Evolutionary conservation across 116 monocot species (phyloP).

Genomic region (Phalaenopsis hybrid): DNA sequence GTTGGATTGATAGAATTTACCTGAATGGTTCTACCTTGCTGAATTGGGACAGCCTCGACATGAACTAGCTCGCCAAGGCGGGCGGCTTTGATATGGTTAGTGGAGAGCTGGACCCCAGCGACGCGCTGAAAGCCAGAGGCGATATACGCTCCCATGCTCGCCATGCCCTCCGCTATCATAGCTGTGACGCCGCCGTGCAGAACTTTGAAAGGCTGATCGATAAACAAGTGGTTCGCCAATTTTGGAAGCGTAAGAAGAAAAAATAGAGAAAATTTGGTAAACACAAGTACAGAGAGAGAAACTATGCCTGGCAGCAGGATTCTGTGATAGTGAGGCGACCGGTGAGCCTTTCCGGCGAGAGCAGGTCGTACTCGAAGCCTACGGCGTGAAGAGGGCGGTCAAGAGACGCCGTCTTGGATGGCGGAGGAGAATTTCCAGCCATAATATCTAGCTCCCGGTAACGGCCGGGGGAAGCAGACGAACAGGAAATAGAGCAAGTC

Average conservation of each 20-base stretch:
- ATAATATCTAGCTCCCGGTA: not conserved
- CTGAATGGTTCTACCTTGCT: constrained; percentile 44
- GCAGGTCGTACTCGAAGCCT: constrained; percentile 33
- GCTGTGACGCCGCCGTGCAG: constrained; percentile 54
- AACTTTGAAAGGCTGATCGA: constrained; percentile 38
- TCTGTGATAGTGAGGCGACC: constrained; percentile 38
- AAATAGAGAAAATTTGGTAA: not conserved
- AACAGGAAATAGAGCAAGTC: not conserved
- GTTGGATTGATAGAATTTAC: constrained; percentile 3
- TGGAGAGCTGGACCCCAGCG: constrained; percentile 47
- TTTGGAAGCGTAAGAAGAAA: too few species aligned
- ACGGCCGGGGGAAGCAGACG: not conserved
- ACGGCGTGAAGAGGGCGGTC: constrained; percentile 35
- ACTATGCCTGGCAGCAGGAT: constrained; percentile 38
- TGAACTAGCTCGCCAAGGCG: constrained; percentile 32
- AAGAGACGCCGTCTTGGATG: constrained; percentile 13
- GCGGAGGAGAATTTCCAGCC: not conserved
- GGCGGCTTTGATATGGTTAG: constrained; percentile 45
- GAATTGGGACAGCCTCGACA: constrained; percentile 39
- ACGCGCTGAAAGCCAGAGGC: constrained; percentile 38
- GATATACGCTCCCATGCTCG: constrained; percentile 52
- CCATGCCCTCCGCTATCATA: constrained; percentile 47
- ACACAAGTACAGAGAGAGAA: not conserved
- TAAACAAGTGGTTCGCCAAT: not conserved
- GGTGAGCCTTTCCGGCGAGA: constrained; percentile 29